Conservation (phyloP, 108 stramenopile species). For the Aurantiochytrium sp. region DNA sequence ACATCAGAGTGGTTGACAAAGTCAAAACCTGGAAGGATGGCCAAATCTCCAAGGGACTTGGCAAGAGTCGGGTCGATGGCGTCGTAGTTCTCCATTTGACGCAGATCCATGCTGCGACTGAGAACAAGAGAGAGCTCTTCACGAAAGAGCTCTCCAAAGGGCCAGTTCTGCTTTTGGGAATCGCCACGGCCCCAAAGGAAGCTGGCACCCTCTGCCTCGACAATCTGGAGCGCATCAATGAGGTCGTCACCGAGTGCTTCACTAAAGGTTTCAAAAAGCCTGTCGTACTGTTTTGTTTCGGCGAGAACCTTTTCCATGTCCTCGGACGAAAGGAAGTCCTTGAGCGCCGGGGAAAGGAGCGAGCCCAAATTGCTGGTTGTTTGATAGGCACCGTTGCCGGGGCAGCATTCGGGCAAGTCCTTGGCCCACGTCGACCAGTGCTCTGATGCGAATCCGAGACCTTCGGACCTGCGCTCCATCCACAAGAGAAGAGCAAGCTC, state of each 20-base stretch:
- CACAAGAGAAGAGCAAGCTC: neutral
- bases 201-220: neutral
- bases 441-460: neutral
- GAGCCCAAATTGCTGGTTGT: neutral
- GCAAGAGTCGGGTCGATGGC: neutral
- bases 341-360: neutral
- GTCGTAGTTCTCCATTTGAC: neutral
- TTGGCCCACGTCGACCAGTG: neutral
- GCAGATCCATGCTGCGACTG: neutral
- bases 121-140: neutral
- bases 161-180: neutral
- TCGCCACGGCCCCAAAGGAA: neutral
- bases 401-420: neutral
- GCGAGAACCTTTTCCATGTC: neutral
- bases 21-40: neutral
- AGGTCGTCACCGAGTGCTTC: neutral
- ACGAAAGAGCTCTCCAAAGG: slow-evolving; percentile 3
- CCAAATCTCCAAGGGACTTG: neutral
- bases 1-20: neutral
- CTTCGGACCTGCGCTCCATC: neutral
- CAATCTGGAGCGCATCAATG: neutral
- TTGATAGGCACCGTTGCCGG: neutral
- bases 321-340: neutral
- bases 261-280: neutral
- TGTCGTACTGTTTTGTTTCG: neutral